Base-by-base conservation (phyloP, 345 rosid species). In the Streptanthus diversifolius region DNA sequence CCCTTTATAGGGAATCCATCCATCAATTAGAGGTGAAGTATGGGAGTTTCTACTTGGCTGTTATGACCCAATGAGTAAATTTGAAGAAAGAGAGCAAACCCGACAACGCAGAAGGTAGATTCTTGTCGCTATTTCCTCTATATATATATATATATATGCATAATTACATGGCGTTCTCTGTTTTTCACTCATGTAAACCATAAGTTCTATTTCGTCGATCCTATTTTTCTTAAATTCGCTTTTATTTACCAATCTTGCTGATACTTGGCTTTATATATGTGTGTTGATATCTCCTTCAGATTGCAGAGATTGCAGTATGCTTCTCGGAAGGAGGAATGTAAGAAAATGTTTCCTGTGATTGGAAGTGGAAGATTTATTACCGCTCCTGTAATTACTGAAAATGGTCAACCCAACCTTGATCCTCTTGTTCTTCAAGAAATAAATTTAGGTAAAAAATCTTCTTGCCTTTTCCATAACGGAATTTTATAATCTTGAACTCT, bases 31-130 rank as follows among this genome's bases (percentile, higher is more conserved):
- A 87, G 99, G 95, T 33, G 92, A 95, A 85, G 99, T 95, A 21
- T 95, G 98, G 99, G 99, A 95, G 74, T 90, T 95, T 70, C 80
- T 95, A 44, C 98, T 95, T 60, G 92, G 90, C 37, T 95, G 99
- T 82, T 95, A 81, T 90, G 92, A 87, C 59, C 88, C 98, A 37
- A 81, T 56, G 79, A 95, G 96, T 74, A 86, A 97, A 39, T 95
- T 86, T 19, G 92, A 85, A 5, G 98, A 95, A 74, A 86, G 99
- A 80, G 92, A 91, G 47, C 80, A 88, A 77, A 84, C 79, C 45
- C 87, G 92, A 37, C 81, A 84, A 77, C 68, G 44, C 57, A 87
- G 97, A 76, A 95, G 99, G 99, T 95, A 82, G 14, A 17, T 1
- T 44, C 0, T 21, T 53, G 74, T 49, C 64, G 32, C 40, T 15